Percentiles rank a stretch among this genome's conserved stretches.
Evolutionary conservation across 192 early-diverging fungal species (phyloP).

Genomic region (Ambispora gerdemannii): DNA sequence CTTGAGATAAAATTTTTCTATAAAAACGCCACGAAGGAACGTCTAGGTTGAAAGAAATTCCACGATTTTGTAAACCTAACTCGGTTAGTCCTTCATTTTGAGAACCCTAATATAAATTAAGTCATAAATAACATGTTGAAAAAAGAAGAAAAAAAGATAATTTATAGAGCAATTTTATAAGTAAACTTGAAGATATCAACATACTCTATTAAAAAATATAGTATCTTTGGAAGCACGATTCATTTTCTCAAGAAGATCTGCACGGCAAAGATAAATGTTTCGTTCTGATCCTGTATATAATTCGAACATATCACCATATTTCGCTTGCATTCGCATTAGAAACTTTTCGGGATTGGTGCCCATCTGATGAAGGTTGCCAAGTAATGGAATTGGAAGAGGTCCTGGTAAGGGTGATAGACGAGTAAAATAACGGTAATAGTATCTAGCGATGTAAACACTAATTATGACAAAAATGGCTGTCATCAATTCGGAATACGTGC

Average conservation of each 20-base stretch:
- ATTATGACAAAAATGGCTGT: too few species aligned
- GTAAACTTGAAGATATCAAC: too few species aligned
- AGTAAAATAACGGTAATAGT: constrained; percentile 12
- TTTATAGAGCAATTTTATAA: too few species aligned
- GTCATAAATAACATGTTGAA: background rate
- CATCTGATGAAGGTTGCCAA: background rate
- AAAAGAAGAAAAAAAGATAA: background rate
- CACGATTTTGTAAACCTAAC: background rate
- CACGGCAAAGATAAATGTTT: constrained; percentile 3
- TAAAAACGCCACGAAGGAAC: constrained; percentile 11
- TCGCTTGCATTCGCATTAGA: background rate
- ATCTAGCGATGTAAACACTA: too few species aligned
- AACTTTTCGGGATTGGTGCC: background rate
- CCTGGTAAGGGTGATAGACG: background rate
- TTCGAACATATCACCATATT: constrained; percentile 26
- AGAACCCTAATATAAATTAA: background rate
- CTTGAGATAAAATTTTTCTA: constrained; percentile 10
- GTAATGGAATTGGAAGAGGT: background rate
- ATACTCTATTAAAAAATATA: constrained; percentile 4
- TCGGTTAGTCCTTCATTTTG: background rate
- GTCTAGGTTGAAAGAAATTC: background rate
- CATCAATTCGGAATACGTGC: too few species aligned
- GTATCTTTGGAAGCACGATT: background rate
- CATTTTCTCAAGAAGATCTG: constrained; percentile 16
- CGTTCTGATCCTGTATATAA: constrained; percentile 2